Percentiles rank a stretch among this genome's conserved stretches.
Evolutionary conservation across 2,329 filamentous ascomycete genomes (phyloP).

Genomic region (Clarireedia paspali): DNA sequence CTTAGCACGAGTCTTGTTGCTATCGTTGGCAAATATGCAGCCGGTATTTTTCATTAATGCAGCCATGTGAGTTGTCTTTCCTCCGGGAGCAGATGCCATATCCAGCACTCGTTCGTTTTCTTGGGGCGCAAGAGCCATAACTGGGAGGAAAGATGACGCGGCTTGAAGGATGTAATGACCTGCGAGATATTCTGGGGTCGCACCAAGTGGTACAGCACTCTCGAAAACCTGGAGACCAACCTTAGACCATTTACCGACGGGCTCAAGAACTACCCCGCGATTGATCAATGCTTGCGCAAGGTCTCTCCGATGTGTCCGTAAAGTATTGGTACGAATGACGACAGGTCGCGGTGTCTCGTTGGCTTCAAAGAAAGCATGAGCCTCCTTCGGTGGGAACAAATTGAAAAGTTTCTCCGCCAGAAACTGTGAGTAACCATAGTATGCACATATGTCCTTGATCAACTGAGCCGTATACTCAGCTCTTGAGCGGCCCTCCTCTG

Average conservation of each 20-base stretch:
- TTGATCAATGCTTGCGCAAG: slow-evolving; percentile 93
- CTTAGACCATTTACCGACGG: slow-evolving; percentile 97
- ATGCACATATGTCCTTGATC: slow-evolving; percentile 85
- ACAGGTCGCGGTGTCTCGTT: slow-evolving; percentile 93
- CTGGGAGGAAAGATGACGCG: slow-evolving; percentile 90
- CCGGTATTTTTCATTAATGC: slow-evolving; percentile 97
- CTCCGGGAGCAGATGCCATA: slow-evolving; percentile 89
- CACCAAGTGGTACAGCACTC: slow-evolving; percentile 69
- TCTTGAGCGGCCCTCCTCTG: slow-evolving; percentile 72
- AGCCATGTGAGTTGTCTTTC: slow-evolving; percentile 94
- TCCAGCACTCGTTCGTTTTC: slow-evolving; percentile 87
- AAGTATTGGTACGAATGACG: slow-evolving; percentile 93
- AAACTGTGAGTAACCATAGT: slow-evolving; percentile 93
- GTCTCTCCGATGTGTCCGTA: slow-evolving; percentile 68
- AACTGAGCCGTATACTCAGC: slow-evolving; percentile 83
- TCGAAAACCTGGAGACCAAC: slow-evolving; percentile 96
- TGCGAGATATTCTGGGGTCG: slow-evolving; percentile 93
- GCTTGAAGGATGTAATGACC: slow-evolving; percentile 98
- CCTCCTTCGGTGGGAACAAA: slow-evolving; percentile 86
- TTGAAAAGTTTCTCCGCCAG: slow-evolving; percentile 94
- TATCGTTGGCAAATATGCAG: slow-evolving; percentile 92
- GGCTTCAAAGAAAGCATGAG: slow-evolving; percentile 96
- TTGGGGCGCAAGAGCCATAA: slow-evolving; percentile 94
- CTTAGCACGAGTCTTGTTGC: slow-evolving; percentile 86
- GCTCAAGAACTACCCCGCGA: slow-evolving; percentile 90